phyloP scores from a whole-genome alignment of 345 rosid species.

The Barbarea vulgaris region DNA sequence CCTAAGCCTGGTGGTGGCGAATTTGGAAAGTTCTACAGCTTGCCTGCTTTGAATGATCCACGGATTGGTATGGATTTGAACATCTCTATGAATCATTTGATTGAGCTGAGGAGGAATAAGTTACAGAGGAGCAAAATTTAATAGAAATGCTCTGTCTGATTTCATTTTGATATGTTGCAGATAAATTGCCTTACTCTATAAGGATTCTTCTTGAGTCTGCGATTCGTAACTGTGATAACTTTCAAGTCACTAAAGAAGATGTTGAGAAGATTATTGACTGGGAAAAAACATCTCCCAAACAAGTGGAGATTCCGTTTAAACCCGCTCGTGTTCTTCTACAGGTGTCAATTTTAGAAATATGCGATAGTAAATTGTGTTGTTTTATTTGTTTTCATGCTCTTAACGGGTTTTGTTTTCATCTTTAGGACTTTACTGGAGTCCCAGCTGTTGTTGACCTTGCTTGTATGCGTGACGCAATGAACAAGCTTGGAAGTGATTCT shows the following conservation, averaged over 20 bases:
- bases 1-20: constrained; percentile 94
- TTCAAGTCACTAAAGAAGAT: constrained; percentile 89
- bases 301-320: constrained; percentile 97
- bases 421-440: constrained; percentile 98
- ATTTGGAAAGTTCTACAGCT: constrained; percentile 90
- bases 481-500: constrained; percentile 82
- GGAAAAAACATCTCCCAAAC: constrained; percentile 88
- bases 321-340: constrained; percentile 98
- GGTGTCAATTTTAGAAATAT: constrained; percentile 40
- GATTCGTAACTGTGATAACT: constrained; percentile 92
- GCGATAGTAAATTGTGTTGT: background rate
- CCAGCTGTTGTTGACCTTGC: constrained; percentile 99
- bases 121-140: background rate
- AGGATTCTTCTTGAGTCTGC: constrained; percentile 97
- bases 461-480: constrained; percentile 99
- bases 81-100: background rate
- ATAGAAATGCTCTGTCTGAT: constrained; percentile 45
- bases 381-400: constrained; percentile 32
- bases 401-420: constrained; percentile 45
- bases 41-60: constrained; percentile 93
- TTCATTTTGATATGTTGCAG: constrained; percentile 46
- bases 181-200: constrained; percentile 87
- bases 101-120: background rate
- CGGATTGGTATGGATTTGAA: constrained; percentile 62
- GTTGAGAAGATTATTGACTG: constrained; percentile 96